Evolutionary conservation across 805 yeast species (phyloP).

Genomic region (Pichia phayaonensis): DNA sequence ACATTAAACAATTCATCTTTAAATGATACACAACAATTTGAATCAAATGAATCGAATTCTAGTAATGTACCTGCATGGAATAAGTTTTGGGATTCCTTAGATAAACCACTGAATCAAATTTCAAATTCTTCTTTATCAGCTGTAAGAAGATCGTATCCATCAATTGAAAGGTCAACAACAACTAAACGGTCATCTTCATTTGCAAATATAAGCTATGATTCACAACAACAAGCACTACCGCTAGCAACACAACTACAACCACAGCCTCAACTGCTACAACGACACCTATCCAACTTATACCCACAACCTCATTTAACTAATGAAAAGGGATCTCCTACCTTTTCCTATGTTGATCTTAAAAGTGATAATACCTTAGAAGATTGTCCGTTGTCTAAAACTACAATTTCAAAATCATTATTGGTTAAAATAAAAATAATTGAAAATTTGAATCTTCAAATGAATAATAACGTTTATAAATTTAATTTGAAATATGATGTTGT

Average conservation of each 20-base stretch:
- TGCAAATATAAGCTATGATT: slow-evolving; percentile 7
- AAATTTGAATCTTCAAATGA: slow-evolving; percentile 10
- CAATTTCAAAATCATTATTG: neutral
- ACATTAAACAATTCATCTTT: slow-evolving; percentile 25
- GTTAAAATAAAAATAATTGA: slow-evolving; percentile 15
- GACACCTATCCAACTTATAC: neutral
- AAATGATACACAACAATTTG: neutral
- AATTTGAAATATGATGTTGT: slow-evolving; percentile 9
- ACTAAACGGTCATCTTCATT: slow-evolving; percentile 11
- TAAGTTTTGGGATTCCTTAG: slow-evolving; percentile 27
- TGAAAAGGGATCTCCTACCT: slow-evolving; percentile 5
- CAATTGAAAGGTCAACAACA: too few relatives aligned
- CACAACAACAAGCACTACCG: neutral
- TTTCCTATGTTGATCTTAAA: slow-evolving; percentile 2
- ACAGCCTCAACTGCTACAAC: neutral
- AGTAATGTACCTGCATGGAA: slow-evolving; percentile 27
- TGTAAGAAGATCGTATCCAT: neutral
- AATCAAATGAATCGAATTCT: neutral
- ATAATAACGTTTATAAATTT: slow-evolving; percentile 21
- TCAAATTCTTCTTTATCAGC: neutral
- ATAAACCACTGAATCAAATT: slow-evolving; percentile 19
- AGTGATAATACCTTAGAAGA: neutral
- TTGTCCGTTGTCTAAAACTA: neutral
- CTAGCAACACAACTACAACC: neutral
- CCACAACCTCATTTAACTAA: neutral